phyloP scores from a whole-genome alignment of 2,329 filamentous ascomycete genomes.

The Aspergillus transmontanensis region DNA sequence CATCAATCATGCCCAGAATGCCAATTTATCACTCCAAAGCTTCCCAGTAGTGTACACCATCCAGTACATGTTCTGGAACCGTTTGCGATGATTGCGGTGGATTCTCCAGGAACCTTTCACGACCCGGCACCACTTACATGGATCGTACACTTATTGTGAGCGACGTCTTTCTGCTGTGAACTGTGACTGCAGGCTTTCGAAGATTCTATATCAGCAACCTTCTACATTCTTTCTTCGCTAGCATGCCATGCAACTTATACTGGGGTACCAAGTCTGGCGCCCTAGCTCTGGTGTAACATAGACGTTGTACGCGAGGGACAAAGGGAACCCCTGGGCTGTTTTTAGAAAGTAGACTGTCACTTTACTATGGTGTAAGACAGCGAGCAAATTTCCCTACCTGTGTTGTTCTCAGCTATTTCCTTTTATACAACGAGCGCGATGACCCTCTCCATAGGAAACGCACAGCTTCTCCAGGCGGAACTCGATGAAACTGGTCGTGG shows the following conservation, averaged over 20 bases:
- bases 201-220: not conserved
- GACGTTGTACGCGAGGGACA: not conserved
- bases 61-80: no score
- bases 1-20: no score
- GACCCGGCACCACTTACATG: not conserved
- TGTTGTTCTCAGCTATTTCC: not conserved
- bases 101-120: no score
- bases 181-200: not conserved
- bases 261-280: not conserved
- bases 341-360: not conserved
- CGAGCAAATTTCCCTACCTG: not conserved
- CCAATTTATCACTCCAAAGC: no score
- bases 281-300: not conserved
- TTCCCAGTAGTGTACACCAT: no score
- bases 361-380: not conserved
- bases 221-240: not conserved
- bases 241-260: not conserved
- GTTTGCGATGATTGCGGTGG: no score
- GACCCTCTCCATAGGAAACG: not conserved
- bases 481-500: not conserved
- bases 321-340: not conserved
- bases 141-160: not conserved
- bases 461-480: not conserved
- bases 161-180: not conserved
- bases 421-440: not conserved